Conservation (phyloP, 768 basidiomycete species). For the Polyporus arcularius region DNA sequence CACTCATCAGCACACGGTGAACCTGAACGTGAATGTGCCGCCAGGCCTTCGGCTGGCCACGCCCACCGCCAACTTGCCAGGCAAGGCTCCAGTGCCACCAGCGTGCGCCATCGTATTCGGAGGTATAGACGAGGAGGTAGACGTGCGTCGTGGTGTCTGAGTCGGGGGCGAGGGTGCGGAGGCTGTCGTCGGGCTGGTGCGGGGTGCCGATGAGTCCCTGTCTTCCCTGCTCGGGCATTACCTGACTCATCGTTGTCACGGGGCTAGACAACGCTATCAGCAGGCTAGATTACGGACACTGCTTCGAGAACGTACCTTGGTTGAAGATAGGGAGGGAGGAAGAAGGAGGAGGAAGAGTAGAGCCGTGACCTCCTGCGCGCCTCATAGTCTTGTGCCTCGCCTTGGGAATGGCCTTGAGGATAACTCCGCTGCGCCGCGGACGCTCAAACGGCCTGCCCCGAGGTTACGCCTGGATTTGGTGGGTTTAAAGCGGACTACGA, state of each 20-base stretch:
- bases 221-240: constrained; percentile 2
- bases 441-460: too few relatives aligned
- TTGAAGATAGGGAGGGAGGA: too few relatives aligned
- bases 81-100: background rate
- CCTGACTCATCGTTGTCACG: background rate
- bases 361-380: too few relatives aligned
- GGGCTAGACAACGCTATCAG: too few relatives aligned
- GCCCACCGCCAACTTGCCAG: background rate
- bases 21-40: background rate
- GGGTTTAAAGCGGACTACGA: too few relatives aligned
- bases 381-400: too few relatives aligned
- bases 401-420: too few relatives aligned
- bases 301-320: too few relatives aligned
- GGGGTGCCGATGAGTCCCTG: background rate
- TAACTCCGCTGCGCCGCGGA: too few relatives aligned
- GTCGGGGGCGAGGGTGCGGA: background rate
- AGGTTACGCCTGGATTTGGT: too few relatives aligned
- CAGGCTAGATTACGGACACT: too few relatives aligned
- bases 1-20: background rate
- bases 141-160: background rate
- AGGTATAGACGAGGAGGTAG: background rate
- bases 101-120: background rate
- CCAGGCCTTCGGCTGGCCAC: background rate
- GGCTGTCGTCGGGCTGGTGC: background rate
- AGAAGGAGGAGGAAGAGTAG: too few relatives aligned